Conservation (phyloP, 1,139 yeast genomes). For the Geotrichum restrictum region DNA sequence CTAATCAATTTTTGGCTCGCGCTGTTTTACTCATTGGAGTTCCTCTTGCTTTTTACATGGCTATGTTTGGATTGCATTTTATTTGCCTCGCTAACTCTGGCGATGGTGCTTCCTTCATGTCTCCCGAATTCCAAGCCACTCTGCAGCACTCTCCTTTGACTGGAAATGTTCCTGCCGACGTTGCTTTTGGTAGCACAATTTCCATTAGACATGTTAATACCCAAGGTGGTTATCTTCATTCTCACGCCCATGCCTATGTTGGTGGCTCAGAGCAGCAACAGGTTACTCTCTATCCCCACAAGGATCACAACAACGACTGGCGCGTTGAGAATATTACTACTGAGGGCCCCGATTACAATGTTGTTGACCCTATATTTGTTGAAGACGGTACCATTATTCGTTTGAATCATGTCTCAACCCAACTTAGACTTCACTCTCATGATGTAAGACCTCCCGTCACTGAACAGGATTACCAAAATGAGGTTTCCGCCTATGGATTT, state of each 20-base stretch:
- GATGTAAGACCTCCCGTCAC: constrained; percentile 92
- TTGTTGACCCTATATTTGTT: constrained; percentile 50
- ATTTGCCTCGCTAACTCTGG: constrained; percentile 67
- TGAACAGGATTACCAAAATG: constrained; percentile 94
- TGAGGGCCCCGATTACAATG: constrained; percentile 29
- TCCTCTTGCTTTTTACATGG: constrained; percentile 63
- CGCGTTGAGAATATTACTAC: constrained; percentile 50
- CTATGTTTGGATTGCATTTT: constrained; percentile 79
- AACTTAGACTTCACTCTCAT: constrained; percentile 89
- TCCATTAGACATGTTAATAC: constrained; percentile 80
- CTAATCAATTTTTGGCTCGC: constrained; percentile 54
- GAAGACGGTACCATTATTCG: constrained; percentile 77
- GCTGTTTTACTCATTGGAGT: constrained; percentile 61
- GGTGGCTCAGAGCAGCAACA: constrained; percentile 96
- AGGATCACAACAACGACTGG: constrained; percentile 88
- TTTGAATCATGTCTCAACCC: constrained; percentile 63
- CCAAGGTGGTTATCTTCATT: constrained; percentile 91
- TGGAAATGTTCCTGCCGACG: constrained; percentile 64
- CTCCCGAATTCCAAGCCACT: constrained; percentile 80
- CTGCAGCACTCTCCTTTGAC: constrained; percentile 71
- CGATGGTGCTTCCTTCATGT: constrained; percentile 85
- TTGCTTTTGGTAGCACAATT: constrained; percentile 80
- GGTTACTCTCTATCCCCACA: constrained; percentile 81
- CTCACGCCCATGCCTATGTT: constrained; percentile 80
- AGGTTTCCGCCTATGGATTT: constrained; percentile 85